Base-by-base conservation (phyloP, 176 grass and related monocot species). In the Eleusine indica region DNA sequence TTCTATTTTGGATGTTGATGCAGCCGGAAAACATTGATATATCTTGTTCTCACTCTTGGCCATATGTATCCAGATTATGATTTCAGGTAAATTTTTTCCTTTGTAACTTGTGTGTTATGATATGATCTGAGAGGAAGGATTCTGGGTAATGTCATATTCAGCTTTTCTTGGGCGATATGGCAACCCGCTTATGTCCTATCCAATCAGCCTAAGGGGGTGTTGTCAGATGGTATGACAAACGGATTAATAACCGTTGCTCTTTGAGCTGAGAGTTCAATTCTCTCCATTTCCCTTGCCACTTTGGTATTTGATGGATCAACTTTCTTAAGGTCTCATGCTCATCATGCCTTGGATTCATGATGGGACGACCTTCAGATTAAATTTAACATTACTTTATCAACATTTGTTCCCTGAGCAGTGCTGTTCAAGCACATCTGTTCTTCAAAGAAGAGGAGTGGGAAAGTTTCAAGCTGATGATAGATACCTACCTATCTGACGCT, bases 181-280 rank as follows among this genome's bases (percentile, higher is more conserved):
- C 91, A 92, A 92, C 91, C 91, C 91, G 72, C 81, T 78, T 76
- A 79, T 91, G 16, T 92, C 91, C 89, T 94, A 89, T 90, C 89
- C 84, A 35, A 84, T 85, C 89, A 86, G 70, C 68, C 39, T 90
- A 87, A 84, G 96, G 93, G 93, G 92, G 89, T 99, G 96, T 94
- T 99, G 96, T 99, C 93, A 99, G 88, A 79, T 96, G 96, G 96
- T 90, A 90, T 95, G 93, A 95, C 96, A 95, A 68, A 91, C 89
- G 95, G 95, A 90, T 91, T 94, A 41, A 92, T 89, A 86, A 48
- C 90, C 92, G 87, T 95, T 87, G 92, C 93, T 98, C 96, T 82
- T 84, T 86, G 94, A 94, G 93, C 96, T 95, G 96, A 96, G 96
- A 96, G 93, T 99, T 99, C 96, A 99, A 99, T 88, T 99, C 96